Conservation (phyloP, 306 rosid genomes). For the Vigna nakashimae region DNA sequence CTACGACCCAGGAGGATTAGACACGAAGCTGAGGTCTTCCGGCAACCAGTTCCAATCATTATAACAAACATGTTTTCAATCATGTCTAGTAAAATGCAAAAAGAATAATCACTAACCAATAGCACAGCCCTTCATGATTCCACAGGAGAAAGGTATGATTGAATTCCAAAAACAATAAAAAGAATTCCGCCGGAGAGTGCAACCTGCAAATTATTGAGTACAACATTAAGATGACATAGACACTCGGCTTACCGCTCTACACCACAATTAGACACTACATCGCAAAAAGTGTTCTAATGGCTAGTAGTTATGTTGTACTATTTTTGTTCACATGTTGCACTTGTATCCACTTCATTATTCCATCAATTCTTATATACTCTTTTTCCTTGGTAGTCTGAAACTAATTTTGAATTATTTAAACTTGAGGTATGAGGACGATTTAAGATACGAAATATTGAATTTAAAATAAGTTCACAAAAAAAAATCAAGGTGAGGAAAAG, state of each 20-base stretch:
- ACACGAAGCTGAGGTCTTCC: constrained; percentile 27
- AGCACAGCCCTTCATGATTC: constrained; percentile 52
- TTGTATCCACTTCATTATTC: constrained; percentile 26
- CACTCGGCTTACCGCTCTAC: constrained; percentile 24
- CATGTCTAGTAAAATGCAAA: neutral
- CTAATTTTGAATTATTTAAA: constrained; percentile 26
- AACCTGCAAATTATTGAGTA: constrained; percentile 62
- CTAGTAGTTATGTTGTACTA: neutral
- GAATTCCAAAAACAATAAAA: constrained; percentile 86
- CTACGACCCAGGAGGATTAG: constrained; percentile 28
- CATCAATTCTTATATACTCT: neutral
- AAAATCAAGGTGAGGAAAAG: neutral
- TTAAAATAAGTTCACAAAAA: neutral
- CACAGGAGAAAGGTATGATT: constrained; percentile 79
- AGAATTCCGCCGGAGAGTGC: constrained; percentile 88
- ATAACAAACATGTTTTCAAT: constrained; percentile 29
- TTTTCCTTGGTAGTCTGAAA: constrained; percentile 6
- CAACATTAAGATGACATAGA: constrained; percentile 36
- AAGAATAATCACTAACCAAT: constrained; percentile 57
- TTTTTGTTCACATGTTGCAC: neutral
- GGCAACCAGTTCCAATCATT: constrained; percentile 38
- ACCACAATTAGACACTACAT: neutral
- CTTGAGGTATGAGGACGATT: neutral
- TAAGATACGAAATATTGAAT: constrained; percentile 12
- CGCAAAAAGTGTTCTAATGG: neutral